Conservation (phyloP, 345 rosid species). For the Fremontodendron californicum region DNA sequence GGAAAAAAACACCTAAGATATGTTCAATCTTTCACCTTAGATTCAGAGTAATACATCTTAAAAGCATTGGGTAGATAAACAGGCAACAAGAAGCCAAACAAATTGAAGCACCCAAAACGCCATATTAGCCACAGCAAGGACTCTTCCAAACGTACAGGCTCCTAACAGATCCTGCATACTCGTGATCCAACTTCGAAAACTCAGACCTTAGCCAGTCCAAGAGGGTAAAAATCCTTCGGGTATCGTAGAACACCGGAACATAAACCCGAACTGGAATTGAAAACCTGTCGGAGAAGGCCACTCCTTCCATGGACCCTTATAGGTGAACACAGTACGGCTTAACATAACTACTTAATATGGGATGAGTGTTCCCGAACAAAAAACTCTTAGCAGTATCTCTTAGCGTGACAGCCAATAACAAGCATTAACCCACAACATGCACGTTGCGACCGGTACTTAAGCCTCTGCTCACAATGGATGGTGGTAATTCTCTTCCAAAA, state of each 20-base stretch:
- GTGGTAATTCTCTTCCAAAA: no score
- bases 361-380: no score
- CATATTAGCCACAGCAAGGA: constrained; percentile 61
- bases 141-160: constrained; percentile 54
- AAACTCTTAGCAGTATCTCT: no score
- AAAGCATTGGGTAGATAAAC: constrained; percentile 79
- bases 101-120: constrained; percentile 86
- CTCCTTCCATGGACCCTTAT: constrained; percentile 93
- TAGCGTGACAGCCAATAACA: no score
- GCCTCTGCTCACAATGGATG: no score
- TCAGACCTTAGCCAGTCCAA: constrained; percentile 65
- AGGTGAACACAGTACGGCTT: no score
- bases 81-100: constrained; percentile 80
- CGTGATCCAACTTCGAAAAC: constrained; percentile 27
- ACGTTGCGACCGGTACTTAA: no score
- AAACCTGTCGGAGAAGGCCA: constrained; percentile 52
- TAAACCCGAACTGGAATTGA: constrained; percentile 68
- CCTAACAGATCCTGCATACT: constrained; percentile 32
- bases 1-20: neutral
- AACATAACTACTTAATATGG: no score
- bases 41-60: constrained; percentile 43
- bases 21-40: neutral
- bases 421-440: no score
- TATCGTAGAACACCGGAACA: constrained; percentile 78
- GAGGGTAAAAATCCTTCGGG: constrained; percentile 57